Conservation (phyloP, 2,329 filamentous ascomycete species). For the Colletotrichum paranaense region DNA sequence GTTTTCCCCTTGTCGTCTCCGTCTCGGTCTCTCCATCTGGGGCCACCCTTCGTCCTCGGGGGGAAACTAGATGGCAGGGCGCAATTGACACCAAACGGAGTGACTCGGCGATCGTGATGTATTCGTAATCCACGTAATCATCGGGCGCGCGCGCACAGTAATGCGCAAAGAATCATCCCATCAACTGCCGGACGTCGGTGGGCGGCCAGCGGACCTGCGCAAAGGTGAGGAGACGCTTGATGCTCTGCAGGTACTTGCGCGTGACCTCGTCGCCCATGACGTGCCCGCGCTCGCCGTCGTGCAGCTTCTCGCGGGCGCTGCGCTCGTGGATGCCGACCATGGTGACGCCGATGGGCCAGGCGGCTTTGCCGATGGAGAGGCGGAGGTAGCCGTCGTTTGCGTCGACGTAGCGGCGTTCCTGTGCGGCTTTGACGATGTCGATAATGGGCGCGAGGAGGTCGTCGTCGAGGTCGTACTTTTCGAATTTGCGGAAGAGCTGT, state of each 20-base stretch:
- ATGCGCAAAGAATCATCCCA: constrained; percentile 71
- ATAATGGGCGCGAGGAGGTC: constrained; percentile 84
- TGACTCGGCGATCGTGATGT: not conserved
- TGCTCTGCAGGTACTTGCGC: constrained; percentile 95
- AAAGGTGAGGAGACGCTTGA: constrained; percentile 96
- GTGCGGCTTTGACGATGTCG: constrained; percentile 91
- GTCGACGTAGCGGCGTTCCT: constrained; percentile 92
- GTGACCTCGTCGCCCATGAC: constrained; percentile 98
- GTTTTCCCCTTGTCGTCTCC: not conserved
- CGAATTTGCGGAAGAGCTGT: constrained; percentile 86
- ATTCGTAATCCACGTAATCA: too few relatives aligned
- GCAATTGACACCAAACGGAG: not conserved
- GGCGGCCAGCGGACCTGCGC: constrained; percentile 97
- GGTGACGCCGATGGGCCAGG: constrained; percentile 98
- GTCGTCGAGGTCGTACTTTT: constrained; percentile 82
- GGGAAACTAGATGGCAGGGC: not conserved
- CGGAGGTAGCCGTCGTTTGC: constrained; percentile 95
- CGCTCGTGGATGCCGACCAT: constrained; percentile 99
- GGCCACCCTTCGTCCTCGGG: not conserved
- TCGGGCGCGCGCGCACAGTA: too few relatives aligned
- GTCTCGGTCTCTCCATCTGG: not conserved
- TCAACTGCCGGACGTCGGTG: constrained; percentile 90
- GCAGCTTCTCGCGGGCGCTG: constrained; percentile 93
- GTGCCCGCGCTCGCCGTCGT: constrained; percentile 88
- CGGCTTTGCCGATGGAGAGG: constrained; percentile 94